Evolutionary conservation across 129 eudicot genomes (phyloP), one percentile per base, ranked within the genome.

Genomic region (Chrysanthemum seticuspe): DNA sequence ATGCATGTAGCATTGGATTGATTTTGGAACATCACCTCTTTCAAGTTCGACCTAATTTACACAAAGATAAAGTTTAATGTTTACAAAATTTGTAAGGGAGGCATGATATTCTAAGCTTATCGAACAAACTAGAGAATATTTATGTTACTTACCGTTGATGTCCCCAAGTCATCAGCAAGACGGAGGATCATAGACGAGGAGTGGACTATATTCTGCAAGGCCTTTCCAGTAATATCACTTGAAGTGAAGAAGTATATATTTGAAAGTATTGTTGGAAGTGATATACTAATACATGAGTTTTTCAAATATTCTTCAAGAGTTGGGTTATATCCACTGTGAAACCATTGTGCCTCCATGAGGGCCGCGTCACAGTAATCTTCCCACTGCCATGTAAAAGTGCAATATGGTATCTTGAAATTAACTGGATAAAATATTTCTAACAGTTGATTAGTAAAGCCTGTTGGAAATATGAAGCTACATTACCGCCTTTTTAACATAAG

Each of bases 131-230:
- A 65, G 25, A 3, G 11, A 80, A 74, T 56, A 73, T 25, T 2
- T 27, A 4, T 13, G 51, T 58, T 68, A 1, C 1, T 34, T 79
- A 87, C 89, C 71, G 83, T 47, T 40, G 88, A 82, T 59, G 96
- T 89, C 75, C 81, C 91, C 44, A 89, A 49, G 68, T 89, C 96
- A 77, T 89, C 75, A 31, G 81, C 71, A n/a, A 86, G 86, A 10
- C 92, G 66, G 58, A 89, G 51, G 71, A 89, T 65, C 62, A 76
- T 70, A 2, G 83, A 74, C 2, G 92, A 76, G 53, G 44, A 85
- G 10, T 49, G 85, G 34, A 84, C 13, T 14, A 80, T 57, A 1
- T 75, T 60, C 50, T 80, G 73, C 66, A 77, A 56, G 55, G 75
- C 81, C 47, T 84, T 81, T 13, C 61, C 62, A 2, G 57, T 62